Evolutionary conservation across 495 filamentous ascomycete species (phyloP), one percentile per base, ranked within the genome.

Genomic region (Penicillium arizonense): DNA sequence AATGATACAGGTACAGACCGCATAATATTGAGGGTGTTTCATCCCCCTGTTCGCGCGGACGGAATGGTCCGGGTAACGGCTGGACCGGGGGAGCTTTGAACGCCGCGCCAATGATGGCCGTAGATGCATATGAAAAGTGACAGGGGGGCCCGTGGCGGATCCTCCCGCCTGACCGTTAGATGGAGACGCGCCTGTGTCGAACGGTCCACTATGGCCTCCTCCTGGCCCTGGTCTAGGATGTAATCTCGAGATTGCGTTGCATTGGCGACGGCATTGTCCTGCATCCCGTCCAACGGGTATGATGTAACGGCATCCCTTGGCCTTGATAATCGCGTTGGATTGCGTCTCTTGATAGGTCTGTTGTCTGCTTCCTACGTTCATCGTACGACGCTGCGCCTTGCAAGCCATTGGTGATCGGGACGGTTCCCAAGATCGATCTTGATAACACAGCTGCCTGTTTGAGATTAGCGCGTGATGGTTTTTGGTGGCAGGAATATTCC

Each of bases 131-230:
- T 38, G 36, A 44, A 30, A 30, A 40, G 2, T 18, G 46, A 37
- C 40, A 46, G 47, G 47, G 41, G 26, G 23, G 41, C 44, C 34
- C 16, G 14, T 16, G 16, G 44, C 57, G 57, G 61, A 54, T 63
- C 57, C 43, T 57, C 61, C 61, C 61, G 61, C 53, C 14, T 35
- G 44, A 44, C 60, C 60, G 57, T 63, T 55, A 55, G 53, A 61
- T 54, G 57, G 57, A 47, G 53, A 42, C 49, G 33, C 18, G 18
- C 18, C 18, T 18, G 1, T 16, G 35, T 52, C 21, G 18, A 53
- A 58, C 52, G 58, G 52, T 48, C 61, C 52, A 57, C 61, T 44
- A 50, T 54, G 53, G 43, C 55, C 50, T 56, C 44, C 43, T 35
- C 43, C 43, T 20, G n/a, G n/a, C 20, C 8, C 26, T 40, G 47